Evolutionary conservation across 306 rosid genomes (phyloP).

Genomic region (Carpinus viminea): DNA sequence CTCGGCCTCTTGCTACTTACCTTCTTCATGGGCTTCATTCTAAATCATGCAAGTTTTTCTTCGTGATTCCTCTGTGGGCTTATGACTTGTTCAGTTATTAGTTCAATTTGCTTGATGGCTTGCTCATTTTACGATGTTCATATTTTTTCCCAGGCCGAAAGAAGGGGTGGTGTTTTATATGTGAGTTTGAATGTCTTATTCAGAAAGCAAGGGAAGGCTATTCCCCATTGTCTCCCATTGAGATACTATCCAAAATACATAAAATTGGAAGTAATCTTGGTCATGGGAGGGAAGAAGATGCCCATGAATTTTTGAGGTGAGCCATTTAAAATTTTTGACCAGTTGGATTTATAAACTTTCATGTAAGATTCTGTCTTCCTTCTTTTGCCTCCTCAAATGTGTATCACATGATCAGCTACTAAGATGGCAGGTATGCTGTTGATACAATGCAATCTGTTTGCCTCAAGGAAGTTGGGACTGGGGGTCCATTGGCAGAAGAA

Average conservation of each 20-base stretch:
- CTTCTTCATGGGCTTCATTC: conserved; percentile 73
- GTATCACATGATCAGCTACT: conserved; percentile 34
- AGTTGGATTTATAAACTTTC: conserved; percentile 15
- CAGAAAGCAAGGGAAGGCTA: conserved; percentile 70
- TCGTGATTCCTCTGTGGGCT: conserved; percentile 1
- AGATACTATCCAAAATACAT: conserved; percentile 74
- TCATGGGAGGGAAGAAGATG: conserved; percentile 81
- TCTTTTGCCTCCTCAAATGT: conserved; percentile 1
- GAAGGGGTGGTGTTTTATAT: conserved; percentile 83
- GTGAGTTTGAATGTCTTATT: conserved; percentile 74
- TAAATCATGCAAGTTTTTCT: conserved; percentile 56
- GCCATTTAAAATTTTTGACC: conserved; percentile 32
- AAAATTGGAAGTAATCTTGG: conserved; percentile 81
- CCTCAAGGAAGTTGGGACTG: conserved; percentile 61
- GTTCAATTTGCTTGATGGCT: conserved; percentile 26
- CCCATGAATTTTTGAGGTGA: conserved; percentile 87
- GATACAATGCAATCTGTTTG: conserved; percentile 82
- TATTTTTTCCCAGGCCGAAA: conserved; percentile 54
- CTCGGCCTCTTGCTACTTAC: conserved; percentile 68
- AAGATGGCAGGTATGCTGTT: conserved; percentile 68
- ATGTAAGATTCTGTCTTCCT: neutral
- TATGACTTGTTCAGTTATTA: conserved; percentile 22
- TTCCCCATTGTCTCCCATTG: conserved; percentile 71
- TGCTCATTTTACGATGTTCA: conserved; percentile 21
- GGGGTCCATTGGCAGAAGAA: conserved; percentile 66